Base-by-base conservation (phyloP, 352 stramenopile genomes). In the Phytophthora macrochlamydospora region DNA sequence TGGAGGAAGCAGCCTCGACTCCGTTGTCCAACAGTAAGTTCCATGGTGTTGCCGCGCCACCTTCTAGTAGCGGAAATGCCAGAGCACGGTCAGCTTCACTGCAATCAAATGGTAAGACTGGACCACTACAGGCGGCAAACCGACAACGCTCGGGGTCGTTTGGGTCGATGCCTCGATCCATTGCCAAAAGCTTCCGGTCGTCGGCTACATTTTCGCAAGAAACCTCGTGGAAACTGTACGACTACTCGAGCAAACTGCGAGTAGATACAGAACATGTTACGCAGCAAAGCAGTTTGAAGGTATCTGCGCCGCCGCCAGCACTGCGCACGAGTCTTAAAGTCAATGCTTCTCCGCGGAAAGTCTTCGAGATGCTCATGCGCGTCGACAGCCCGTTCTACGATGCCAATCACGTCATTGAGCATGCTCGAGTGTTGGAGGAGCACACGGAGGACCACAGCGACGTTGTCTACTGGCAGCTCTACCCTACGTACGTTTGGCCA, bases 301-400 rank as follows among this genome's bases (percentile, higher is more conserved):
- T 68, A 11, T 67, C 57, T 11, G 61, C 64, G 28, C 69, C 75
- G 0, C 81, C 83, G 28, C 85, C 85, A 56, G 85, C 85, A 5
- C 67, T 93, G 31, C 83, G 85, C 0, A 92, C 85, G 43, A 93
- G 83, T 43, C 63, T 92, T 5, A 91, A 91, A 38, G 79, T 95
- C 8, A 75, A 81, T 32, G 77, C 80, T 0, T 91, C 83, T 0
- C 78, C 85, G 13, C 73, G 80, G 38, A 83, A 82, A 46, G 84
- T 95, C 13, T 93, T 93, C 55, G 85, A 95, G 35, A 74, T 92
- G 73, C 70, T 95, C 13, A 85, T 89, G 74, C 79, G 91, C 38
- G 69, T 80, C 3, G 65, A 92, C 56, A 93, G 83, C 59, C 63
- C 65, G 7, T 95, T 95, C 43, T 95, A 95, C 67, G 59, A 53